phyloP scores from a whole-genome alignment of 2,329 filamentous ascomycete species.

The Hymenoscyphus occultus region DNA sequence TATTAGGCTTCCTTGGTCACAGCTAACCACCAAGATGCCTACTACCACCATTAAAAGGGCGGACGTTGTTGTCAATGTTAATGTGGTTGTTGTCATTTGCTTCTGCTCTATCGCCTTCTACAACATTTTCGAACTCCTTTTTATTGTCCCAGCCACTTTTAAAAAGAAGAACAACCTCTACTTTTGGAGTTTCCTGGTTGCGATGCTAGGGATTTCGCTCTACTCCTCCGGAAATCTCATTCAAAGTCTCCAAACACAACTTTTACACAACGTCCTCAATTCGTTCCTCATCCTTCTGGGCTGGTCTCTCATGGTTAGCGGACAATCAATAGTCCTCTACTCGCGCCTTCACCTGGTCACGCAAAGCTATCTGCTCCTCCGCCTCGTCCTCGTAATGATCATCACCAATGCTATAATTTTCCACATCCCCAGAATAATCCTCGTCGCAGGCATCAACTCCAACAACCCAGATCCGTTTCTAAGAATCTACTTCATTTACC shows the following conservation, averaged over 20 bases:
- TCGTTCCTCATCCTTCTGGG: constrained; percentile 44
- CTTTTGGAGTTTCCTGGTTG: constrained; percentile 48
- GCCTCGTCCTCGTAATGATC: constrained; percentile 45
- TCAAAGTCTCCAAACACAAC: constrained; percentile 38
- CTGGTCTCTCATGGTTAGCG: constrained; percentile 41
- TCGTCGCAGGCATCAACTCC: constrained; percentile 40
- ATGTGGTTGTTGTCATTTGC: constrained; percentile 37
- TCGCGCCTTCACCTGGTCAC: constrained; percentile 48
- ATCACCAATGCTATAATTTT: constrained; percentile 43
- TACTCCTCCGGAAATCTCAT: constrained; percentile 47
- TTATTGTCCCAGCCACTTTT: constrained; percentile 49
- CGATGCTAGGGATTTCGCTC: constrained; percentile 44
- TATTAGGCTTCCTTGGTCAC: neutral
- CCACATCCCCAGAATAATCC: constrained; percentile 45
- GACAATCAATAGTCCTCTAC: constrained; percentile 48
- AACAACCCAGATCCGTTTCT: neutral
- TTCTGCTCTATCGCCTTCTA: constrained; percentile 49
- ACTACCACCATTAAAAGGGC: neutral
- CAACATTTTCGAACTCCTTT: constrained; percentile 47
- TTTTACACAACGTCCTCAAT: constrained; percentile 35
- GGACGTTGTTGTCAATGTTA: no score
- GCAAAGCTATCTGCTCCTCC: constrained; percentile 39
- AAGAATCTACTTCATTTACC: constrained; percentile 39
- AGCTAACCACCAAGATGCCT: neutral
- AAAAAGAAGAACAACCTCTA: constrained; percentile 45